Evolutionary conservation across 192 early-diverging fungal species (phyloP).

Genomic region (Entomortierella chlamydospora): DNA sequence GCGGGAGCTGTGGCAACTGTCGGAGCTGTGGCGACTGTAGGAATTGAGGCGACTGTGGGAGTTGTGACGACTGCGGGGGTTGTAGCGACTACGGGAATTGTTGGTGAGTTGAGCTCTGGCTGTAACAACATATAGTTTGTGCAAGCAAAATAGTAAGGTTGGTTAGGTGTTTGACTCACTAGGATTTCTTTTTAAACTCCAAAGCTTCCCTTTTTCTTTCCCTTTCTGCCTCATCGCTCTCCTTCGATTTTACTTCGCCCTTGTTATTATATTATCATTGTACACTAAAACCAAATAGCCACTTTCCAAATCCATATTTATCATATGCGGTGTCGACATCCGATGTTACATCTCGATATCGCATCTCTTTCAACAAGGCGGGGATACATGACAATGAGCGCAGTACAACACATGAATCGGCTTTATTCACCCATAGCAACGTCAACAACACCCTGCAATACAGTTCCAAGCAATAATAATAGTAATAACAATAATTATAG

Average conservation of each 20-base stretch:
- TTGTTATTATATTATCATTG: no score
- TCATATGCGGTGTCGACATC: no score
- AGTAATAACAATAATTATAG: constrained; percentile 21
- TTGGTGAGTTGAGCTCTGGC: neutral
- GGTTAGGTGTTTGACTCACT: no score
- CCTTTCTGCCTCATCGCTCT: no score
- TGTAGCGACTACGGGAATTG: neutral
- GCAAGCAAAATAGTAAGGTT: no score
- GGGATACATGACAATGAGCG: constrained; percentile 16
- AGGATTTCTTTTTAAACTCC: no score
- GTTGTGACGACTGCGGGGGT: neutral
- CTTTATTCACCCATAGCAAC: constrained; percentile 37
- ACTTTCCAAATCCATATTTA: no score
- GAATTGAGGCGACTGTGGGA: neutral
- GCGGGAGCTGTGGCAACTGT: neutral
- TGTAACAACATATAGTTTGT: neutral
- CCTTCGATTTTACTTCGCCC: no score
- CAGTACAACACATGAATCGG: constrained; percentile 21
- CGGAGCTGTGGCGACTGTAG: neutral
- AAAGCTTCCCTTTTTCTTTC: no score
- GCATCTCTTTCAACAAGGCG: neutral
- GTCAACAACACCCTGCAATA: constrained; percentile 1
- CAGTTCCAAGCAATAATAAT: constrained; percentile 3
- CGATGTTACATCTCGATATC: neutral
- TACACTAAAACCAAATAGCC: no score